Conservation (phyloP, 345 rosid species). For the Citrus inodora region DNA sequence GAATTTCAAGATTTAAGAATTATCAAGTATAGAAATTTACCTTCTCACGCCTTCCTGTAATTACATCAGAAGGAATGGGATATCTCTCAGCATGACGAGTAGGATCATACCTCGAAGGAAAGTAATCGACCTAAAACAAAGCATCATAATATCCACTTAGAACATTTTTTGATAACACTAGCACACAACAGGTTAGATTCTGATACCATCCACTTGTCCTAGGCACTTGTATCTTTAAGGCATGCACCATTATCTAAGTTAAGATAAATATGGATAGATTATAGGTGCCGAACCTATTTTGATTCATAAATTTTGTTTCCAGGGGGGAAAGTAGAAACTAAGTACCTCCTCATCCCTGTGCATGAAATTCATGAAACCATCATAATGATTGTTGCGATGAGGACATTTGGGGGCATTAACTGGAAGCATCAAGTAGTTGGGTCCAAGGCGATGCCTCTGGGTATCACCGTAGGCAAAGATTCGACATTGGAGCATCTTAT, state of each 20-base stretch:
- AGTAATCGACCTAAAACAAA: conserved; percentile 74
- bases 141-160: conserved; percentile 6
- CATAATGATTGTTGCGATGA: conserved; percentile 95
- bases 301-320: neutral
- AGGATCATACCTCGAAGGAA: conserved; percentile 82
- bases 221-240: neutral
- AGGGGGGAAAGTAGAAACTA: neutral
- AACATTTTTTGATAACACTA: neutral
- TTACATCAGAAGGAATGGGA: conserved; percentile 52
- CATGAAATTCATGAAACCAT: conserved; percentile 89
- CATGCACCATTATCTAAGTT: neutral
- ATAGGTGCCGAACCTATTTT: neutral
- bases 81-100: conserved; percentile 64
- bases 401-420: conserved; percentile 91
- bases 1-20: neutral
- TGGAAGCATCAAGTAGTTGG: conserved; percentile 92
- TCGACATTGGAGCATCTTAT: conserved; percentile 82
- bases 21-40: conserved; percentile 26
- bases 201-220: neutral
- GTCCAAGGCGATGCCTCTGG: conserved; percentile 97
- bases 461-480: conserved; percentile 89
- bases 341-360: conserved; percentile 91
- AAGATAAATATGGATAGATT: neutral
- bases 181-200: neutral
- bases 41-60: conserved; percentile 84